phyloP scores from a whole-genome alignment of 345 rosid genomes.

The Leavenworthia alabamica region DNA sequence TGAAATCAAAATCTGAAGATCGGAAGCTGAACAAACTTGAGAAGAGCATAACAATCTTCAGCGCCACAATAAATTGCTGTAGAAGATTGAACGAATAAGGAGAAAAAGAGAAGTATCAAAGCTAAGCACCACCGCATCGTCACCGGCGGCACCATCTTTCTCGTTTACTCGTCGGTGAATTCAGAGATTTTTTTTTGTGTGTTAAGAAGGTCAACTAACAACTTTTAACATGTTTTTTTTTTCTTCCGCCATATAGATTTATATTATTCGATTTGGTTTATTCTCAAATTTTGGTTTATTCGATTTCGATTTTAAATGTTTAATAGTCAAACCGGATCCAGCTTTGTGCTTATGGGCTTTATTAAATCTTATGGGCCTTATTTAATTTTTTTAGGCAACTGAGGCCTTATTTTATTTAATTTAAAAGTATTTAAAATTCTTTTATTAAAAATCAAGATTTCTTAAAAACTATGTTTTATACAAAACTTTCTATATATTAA shows the following conservation, averaged over 20 bases:
- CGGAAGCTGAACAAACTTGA: slow-evolving; percentile 61
- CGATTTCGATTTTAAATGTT: background rate
- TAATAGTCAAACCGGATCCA: background rate
- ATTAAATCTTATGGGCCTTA: background rate
- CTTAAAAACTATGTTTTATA: too few relatives aligned
- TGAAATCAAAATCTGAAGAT: background rate
- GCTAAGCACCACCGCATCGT: slow-evolving; percentile 43
- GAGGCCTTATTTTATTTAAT: too few relatives aligned
- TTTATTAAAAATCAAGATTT: too few relatives aligned
- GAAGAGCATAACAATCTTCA: slow-evolving; percentile 93
- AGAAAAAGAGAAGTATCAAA: slow-evolving; percentile 33
- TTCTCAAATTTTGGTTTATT: background rate
- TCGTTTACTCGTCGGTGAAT: slow-evolving; percentile 22
- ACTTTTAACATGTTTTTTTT: background rate
- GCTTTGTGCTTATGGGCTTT: background rate
- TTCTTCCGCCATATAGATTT: background rate
- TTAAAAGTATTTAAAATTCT: too few relatives aligned
- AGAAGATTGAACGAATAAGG: slow-evolving; percentile 43
- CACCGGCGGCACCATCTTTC: slow-evolving; percentile 60
- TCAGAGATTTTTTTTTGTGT: background rate
- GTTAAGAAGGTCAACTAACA: slow-evolving; percentile 3
- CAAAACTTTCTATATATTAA: too few relatives aligned
- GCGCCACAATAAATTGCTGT: slow-evolving; percentile 88
- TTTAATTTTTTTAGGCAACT: too few relatives aligned
- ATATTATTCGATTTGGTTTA: too few relatives aligned